These are phyloP conservation scores for Aspergillus sp. DNA, from an alignment of 2,329 filamentous ascomycete species.

Conservation along the genomic window DNA sequence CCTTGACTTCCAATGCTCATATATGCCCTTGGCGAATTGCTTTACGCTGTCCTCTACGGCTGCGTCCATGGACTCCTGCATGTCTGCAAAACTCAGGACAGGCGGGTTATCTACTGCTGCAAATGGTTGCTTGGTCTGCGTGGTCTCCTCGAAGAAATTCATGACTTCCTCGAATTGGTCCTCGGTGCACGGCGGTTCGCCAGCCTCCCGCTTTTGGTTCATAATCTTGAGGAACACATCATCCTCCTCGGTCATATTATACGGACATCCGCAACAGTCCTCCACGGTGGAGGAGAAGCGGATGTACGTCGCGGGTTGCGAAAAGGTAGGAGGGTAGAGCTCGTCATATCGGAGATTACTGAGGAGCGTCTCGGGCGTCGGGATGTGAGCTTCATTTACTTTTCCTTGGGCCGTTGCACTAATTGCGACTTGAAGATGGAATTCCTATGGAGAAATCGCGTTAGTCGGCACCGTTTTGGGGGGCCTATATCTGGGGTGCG, in stretches of 20 bases:
- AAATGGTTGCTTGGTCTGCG: constrained; percentile 79
- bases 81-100: constrained; percentile 70
- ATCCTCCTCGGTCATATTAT: constrained; percentile 94
- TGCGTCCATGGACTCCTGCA: constrained; percentile 67
- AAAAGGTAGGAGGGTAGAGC: constrained; percentile 76
- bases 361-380: constrained; percentile 63
- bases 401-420: constrained; percentile 62
- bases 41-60: constrained; percentile 55
- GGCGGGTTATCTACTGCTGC: constrained; percentile 87
- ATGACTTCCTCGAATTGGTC: constrained; percentile 93
- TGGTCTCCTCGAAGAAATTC: constrained; percentile 90
- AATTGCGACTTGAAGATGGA: constrained; percentile 87
- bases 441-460: constrained; percentile 64
- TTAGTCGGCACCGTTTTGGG: constrained; percentile 19
- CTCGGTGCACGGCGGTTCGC: constrained; percentile 68
- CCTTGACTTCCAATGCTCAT: constrained; percentile 82
- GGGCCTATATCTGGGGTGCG: constrained; percentile 15
- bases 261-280: constrained; percentile 84
- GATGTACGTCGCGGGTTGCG: constrained; percentile 89
- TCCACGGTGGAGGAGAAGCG: constrained; percentile 98
- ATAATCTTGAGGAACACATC: constrained; percentile 78
- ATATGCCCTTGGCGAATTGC: constrained; percentile 72
- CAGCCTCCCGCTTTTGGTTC: constrained; percentile 71
- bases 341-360: constrained; percentile 79
- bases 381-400: constrained; percentile 64